Evolutionary conservation across 305 asterid genomes (phyloP).

Genomic region (Solanum hybrid): DNA sequence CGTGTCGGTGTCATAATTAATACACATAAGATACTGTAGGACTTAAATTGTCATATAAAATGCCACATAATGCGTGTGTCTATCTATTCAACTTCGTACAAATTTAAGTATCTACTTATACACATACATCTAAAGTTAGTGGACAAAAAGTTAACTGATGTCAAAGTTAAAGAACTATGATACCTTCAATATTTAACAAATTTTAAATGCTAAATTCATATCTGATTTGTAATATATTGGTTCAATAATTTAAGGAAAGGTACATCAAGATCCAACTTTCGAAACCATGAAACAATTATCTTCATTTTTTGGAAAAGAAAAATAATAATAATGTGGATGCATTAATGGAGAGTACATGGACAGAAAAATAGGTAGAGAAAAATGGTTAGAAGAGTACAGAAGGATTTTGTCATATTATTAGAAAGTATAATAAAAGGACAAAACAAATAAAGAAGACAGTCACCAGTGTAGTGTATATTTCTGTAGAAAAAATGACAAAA

Average conservation of each 20-base stretch:
- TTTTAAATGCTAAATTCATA: too few species aligned
- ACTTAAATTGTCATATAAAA: too few species aligned
- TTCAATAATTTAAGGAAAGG: background rate
- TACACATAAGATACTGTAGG: too few species aligned
- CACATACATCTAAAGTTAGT: too few species aligned
- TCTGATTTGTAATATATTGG: too few species aligned
- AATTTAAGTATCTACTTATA: too few species aligned
- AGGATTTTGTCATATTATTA: background rate
- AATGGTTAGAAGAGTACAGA: background rate
- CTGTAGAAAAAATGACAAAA: constrained; percentile 15
- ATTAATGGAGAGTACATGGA: background rate
- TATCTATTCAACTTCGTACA: too few species aligned
- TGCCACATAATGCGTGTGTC: too few species aligned
- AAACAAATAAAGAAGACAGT: constrained; percentile 5
- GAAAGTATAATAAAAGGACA: constrained; percentile 2
- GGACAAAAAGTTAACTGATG: too few species aligned
- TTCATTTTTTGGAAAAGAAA: background rate
- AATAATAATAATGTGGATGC: background rate
- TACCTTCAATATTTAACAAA: too few species aligned
- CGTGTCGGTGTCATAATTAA: too few species aligned
- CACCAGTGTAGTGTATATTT: background rate
- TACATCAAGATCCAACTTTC: background rate
- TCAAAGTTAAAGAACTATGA: too few species aligned
- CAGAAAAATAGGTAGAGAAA: background rate
- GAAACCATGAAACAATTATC: background rate